A percentile compares a stretch with the other conserved stretches of the same genome.
These are phyloP conservation scores for Puccinellia tenuiflora DNA, from an alignment of 176 grass and related monocot genomes.

Conservation along the genomic window DNA sequence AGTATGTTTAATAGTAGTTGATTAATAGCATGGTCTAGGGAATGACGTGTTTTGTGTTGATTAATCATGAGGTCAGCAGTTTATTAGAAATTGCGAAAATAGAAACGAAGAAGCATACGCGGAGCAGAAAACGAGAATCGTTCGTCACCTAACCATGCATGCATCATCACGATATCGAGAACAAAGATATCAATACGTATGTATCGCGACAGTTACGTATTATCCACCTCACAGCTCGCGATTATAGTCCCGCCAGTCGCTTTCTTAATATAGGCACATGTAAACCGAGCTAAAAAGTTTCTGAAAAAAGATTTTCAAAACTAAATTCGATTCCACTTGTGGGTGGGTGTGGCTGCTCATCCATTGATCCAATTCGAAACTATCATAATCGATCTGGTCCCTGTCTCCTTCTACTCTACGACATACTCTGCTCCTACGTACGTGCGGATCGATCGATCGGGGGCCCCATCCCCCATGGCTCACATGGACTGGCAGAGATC, in stretches of 20 bases:
- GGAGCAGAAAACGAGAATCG: background rate
- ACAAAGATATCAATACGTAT: background rate
- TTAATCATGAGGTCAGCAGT: too few relatives aligned
- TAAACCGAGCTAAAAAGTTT: conserved; percentile 15
- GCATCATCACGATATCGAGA: background rate
- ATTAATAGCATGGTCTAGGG: too few relatives aligned
- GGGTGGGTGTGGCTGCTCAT: background rate
- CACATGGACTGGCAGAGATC: conserved; percentile 52
- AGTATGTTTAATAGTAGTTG: too few relatives aligned
- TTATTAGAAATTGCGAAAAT: too few relatives aligned
- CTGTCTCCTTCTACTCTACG: too few relatives aligned
- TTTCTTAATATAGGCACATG: conserved; percentile 30
- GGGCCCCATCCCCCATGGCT: conserved; percentile 24
- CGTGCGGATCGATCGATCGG: background rate
- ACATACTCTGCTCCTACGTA: background rate
- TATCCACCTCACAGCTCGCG: conserved; percentile 7
- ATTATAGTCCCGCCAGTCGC: background rate
- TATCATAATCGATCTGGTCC: background rate
- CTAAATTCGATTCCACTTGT: conserved; percentile 11
- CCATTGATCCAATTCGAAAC: background rate
- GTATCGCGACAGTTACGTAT: conserved; percentile 4
- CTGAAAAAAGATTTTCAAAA: too few relatives aligned
- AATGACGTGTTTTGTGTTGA: too few relatives aligned
- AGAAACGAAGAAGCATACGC: too few relatives aligned
- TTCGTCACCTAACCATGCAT: conserved; percentile 1